Conservation (phyloP, 805 yeast genomes). For the Saccharomycopsis sp. region DNA sequence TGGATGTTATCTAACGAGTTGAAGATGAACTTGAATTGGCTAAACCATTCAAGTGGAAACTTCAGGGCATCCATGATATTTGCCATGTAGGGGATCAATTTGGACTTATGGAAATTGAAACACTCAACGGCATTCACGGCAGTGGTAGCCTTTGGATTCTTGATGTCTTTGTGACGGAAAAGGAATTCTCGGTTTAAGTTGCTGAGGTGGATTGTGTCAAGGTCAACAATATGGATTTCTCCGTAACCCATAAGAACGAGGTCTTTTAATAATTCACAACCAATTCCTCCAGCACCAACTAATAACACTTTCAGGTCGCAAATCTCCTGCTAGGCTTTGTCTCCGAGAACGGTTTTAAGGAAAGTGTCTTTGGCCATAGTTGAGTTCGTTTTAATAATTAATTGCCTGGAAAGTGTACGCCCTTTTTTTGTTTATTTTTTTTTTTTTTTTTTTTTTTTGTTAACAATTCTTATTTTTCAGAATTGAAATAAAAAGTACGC, state of each 20-base stretch:
- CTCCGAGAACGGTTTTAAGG: constrained; percentile 9
- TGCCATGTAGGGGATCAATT: constrained; percentile 73
- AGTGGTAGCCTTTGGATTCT: constrained; percentile 77
- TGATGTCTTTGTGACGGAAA: constrained; percentile 84
- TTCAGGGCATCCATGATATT: constrained; percentile 71
- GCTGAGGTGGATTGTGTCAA: constrained; percentile 90
- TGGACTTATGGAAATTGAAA: constrained; percentile 57
- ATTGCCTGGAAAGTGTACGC: too few relatives aligned
- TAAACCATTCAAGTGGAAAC: constrained; percentile 74
- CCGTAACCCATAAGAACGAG: constrained; percentile 74
- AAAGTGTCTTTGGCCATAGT: constrained; percentile 10
- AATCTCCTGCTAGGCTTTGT: constrained; percentile 9
- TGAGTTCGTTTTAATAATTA: too few relatives aligned
- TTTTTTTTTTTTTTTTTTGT: too few relatives aligned
- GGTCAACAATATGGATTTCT: constrained; percentile 85
- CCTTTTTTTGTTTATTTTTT: too few relatives aligned
- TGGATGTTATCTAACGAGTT: constrained; percentile 93
- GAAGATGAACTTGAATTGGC: constrained; percentile 69
- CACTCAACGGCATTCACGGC: constrained; percentile 74
- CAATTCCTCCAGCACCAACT: constrained; percentile 97
- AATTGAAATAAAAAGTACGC: too few relatives aligned
- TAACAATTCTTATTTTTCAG: too few relatives aligned
- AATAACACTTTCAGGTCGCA: constrained; percentile 53
- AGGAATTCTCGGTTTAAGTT: constrained; percentile 90
- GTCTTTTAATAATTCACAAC: constrained; percentile 84